phyloP scores from a whole-genome alignment of 2,329 filamentous ascomycete species.

The Pyrenophora teres region DNA sequence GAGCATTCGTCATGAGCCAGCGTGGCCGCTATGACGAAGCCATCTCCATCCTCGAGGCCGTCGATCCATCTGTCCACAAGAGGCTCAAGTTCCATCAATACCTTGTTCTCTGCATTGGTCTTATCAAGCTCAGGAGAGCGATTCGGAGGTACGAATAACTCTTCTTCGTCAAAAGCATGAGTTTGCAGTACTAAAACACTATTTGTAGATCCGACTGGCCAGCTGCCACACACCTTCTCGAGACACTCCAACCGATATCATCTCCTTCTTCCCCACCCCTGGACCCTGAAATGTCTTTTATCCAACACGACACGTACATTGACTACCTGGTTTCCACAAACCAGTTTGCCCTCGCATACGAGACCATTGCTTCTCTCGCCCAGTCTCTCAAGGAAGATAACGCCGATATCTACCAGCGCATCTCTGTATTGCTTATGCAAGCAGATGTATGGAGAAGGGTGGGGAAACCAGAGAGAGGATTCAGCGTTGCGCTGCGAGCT shows the following conservation, averaged over 20 bases:
- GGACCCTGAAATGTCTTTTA: conserved; percentile 64
- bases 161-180: not conserved
- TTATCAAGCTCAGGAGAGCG: conserved; percentile 68
- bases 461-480: conserved; percentile 72
- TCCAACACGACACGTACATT: conserved; percentile 64
- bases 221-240: conserved; percentile 61
- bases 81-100: conserved; percentile 80
- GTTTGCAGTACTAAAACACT: conserved; percentile 4
- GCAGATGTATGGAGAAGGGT: conserved; percentile 70
- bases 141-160: conserved; percentile 54
- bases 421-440: conserved; percentile 75
- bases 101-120: conserved; percentile 68
- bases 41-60: conserved; percentile 61
- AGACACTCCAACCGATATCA: conserved; percentile 58
- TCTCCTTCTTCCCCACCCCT: conserved; percentile 46
- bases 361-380: conserved; percentile 58
- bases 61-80: conserved; percentile 66
- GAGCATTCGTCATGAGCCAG: conserved; percentile 68
- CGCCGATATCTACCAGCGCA: conserved; percentile 68
- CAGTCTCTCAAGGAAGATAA: conserved; percentile 58
- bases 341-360: conserved; percentile 59
- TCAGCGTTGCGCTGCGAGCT: conserved; percentile 76
- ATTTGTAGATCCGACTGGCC: conserved; percentile 56
- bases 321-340: conserved; percentile 62
- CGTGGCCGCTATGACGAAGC: conserved; percentile 74